These are phyloP conservation scores for Heterobasidion parviporum DNA, from an alignment of 1,284 basidiomycete genomes.

Conservation along the genomic window DNA sequence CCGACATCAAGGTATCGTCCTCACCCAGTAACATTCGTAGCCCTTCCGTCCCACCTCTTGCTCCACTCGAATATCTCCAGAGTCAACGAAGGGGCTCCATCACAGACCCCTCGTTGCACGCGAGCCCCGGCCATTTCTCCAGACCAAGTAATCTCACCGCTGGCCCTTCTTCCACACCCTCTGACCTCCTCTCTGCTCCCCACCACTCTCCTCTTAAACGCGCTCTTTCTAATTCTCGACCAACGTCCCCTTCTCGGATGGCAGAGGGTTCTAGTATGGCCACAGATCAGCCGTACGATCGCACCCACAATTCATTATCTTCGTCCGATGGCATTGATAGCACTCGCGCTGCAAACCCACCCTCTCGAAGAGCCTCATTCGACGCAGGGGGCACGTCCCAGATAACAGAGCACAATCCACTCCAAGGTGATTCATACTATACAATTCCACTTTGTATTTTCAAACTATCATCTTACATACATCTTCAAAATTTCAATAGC, in stretches of 20 bases:
- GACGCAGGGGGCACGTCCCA: neutral
- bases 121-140: conserved; percentile 25
- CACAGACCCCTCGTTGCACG: conserved; percentile 71
- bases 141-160: conserved; percentile 11
- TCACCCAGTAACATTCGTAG: conserved; percentile 21
- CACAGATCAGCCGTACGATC: conserved; percentile 34
- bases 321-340: neutral
- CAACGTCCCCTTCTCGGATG: conserved; percentile 63
- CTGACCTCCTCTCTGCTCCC: conserved; percentile 19
- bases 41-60: conserved; percentile 42
- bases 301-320: conserved; percentile 4
- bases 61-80: conserved; percentile 68
- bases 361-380: neutral
- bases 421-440: neutral
- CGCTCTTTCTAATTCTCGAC: conserved; percentile 36
- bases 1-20: conserved; percentile 24
- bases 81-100: conserved; percentile 72
- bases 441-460: too few species aligned
- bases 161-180: conserved; percentile 22
- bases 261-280: conserved; percentile 48
- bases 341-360: neutral
- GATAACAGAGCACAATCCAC: neutral
- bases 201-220: conserved; percentile 25
- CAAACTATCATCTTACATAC: neutral
- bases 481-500: neutral